phyloP scores from a whole-genome alignment of 257 asterid species.

The Nicotiana tomentosiformis region DNA sequence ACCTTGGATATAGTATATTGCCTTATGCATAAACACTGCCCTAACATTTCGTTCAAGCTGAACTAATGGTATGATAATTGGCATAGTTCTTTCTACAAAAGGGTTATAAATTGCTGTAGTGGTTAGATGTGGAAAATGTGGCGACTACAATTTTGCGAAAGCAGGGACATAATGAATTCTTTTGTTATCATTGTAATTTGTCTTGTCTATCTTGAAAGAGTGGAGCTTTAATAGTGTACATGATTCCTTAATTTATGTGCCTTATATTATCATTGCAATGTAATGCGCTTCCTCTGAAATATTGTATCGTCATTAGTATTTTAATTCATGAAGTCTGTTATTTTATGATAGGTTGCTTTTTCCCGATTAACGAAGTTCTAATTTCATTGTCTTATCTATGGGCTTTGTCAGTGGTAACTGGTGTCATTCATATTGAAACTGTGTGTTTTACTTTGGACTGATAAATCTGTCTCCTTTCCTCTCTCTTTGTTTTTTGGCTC shows the following conservation, averaged over 20 bases:
- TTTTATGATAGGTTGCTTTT: neutral
- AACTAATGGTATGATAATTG: neutral
- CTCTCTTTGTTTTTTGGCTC: slow-evolving; percentile 6
- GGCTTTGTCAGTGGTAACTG: too few species aligned
- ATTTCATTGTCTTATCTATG: neutral
- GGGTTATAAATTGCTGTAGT: too few species aligned
- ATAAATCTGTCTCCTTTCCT: neutral
- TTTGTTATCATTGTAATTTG: neutral
- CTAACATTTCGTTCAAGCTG: neutral
- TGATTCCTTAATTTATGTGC: neutral
- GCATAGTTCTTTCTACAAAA: neutral
- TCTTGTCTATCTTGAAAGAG: neutral
- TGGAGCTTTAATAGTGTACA: neutral
- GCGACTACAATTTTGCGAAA: neutral
- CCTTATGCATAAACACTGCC: neutral
- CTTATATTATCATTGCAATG: neutral
- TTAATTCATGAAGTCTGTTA: neutral
- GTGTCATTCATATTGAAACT: neutral
- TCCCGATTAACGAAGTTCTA: neutral
- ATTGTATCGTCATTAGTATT: neutral
- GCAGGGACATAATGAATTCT: neutral
- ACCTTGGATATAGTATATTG: neutral
- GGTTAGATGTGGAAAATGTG: too few species aligned
- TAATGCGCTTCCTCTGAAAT: neutral
- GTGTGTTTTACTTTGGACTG: neutral